These are phyloP conservation scores for Globisporangium megalacanthum DNA, from an alignment of 352 stramenopile genomes.

Conservation along the genomic window DNA sequence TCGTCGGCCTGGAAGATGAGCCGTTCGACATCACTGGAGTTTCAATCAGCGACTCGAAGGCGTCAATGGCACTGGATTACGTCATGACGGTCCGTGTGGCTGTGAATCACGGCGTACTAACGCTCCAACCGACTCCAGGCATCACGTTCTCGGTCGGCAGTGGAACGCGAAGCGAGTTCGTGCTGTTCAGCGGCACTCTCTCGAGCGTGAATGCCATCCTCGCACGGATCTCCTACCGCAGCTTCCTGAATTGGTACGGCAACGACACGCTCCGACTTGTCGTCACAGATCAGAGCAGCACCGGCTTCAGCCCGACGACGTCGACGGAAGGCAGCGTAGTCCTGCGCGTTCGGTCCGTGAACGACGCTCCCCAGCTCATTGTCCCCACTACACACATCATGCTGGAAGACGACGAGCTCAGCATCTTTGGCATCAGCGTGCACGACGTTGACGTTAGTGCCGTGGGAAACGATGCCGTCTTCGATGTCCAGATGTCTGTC, in stretches of 20 bases:
- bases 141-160: conserved; percentile 56
- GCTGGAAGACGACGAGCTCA: conserved; percentile 54
- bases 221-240: conserved; percentile 39
- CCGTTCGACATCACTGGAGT: conserved; percentile 29
- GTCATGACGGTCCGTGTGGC: conserved; percentile 49
- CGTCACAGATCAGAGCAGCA: conserved; percentile 61
- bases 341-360: conserved; percentile 48
- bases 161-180: conserved; percentile 40
- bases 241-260: conserved; percentile 74
- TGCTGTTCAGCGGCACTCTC: conserved; percentile 59
- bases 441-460: conserved; percentile 48
- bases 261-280: conserved; percentile 46
- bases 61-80: conserved; percentile 54
- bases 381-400: conserved; percentile 46
- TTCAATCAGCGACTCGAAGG: conserved; percentile 43
- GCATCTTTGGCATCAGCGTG: conserved; percentile 60
- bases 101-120: conserved; percentile 50
- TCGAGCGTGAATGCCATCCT: conserved; percentile 57
- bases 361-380: conserved; percentile 48
- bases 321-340: conserved; percentile 29
- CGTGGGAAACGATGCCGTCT: conserved; percentile 27
- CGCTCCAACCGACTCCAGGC: conserved; percentile 41
- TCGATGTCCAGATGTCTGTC: conserved; percentile 55
- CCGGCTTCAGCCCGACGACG: conserved; percentile 35
- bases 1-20: conserved; percentile 47